Evolutionary conservation across 176 grass and related monocot genomes (phyloP).

Genomic region (Cenchrus americanus): DNA sequence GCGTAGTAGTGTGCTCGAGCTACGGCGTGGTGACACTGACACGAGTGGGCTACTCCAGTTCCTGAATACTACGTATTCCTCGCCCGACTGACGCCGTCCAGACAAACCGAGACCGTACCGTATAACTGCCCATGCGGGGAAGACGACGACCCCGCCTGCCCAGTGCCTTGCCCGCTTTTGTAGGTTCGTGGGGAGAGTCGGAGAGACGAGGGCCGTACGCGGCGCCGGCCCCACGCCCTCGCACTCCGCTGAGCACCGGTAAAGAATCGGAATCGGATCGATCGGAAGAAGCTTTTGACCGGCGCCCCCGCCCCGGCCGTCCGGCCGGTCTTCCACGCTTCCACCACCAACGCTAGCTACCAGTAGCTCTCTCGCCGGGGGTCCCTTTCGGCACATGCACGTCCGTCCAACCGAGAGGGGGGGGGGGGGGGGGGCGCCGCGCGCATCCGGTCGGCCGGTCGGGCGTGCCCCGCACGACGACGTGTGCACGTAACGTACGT

Average conservation of each 20-base stretch:
- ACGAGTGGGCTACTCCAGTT: too few relatives aligned
- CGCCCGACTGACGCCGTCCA: too few relatives aligned
- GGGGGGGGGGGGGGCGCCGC: too few relatives aligned
- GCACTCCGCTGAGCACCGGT: background rate
- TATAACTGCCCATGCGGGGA: background rate
- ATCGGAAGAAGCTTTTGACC: slow-evolving; percentile 16
- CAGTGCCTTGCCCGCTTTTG: background rate
- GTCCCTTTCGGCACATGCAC: background rate
- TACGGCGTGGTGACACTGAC: too few relatives aligned
- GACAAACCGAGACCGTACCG: too few relatives aligned
- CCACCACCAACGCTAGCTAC: too few relatives aligned
- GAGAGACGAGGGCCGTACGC: background rate
- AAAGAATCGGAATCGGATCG: background rate
- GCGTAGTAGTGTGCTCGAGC: too few relatives aligned
- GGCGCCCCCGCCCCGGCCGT: background rate
- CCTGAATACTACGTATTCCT: too few relatives aligned
- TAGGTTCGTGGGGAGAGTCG: background rate
- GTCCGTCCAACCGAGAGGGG: background rate
- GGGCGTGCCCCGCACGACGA: too few relatives aligned
- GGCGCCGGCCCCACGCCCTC: background rate
- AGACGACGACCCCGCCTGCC: background rate
- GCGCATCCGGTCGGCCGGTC: too few relatives aligned
- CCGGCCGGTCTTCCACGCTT: background rate
- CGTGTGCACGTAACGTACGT: too few relatives aligned
- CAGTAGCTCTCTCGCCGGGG: too few relatives aligned